These are phyloP conservation scores for Starmerella bombicola DNA, from an alignment of 805 yeast species.

Conservation along the genomic window DNA sequence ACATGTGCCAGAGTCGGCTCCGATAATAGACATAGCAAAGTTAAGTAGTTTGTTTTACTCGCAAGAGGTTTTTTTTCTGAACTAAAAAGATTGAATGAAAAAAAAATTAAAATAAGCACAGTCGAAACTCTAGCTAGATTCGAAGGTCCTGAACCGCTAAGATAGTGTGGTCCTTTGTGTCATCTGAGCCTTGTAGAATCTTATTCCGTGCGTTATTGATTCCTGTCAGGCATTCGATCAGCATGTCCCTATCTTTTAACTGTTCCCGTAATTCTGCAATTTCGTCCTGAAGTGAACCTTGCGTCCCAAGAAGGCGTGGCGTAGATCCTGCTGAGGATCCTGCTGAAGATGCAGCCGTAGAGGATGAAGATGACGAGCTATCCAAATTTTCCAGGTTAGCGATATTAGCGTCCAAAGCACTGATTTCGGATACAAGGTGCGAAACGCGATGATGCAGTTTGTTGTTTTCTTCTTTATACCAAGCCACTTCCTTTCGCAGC, in stretches of 20 bases:
- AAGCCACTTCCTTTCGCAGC: constrained; percentile 1
- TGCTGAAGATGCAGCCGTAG: neutral
- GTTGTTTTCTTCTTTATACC: constrained; percentile 13
- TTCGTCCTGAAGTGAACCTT: constrained; percentile 56
- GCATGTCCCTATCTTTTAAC: constrained; percentile 12
- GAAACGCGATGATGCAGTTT: constrained; percentile 17
- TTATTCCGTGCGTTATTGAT: constrained; percentile 4
- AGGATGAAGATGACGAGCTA: neutral
- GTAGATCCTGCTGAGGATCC: neutral
- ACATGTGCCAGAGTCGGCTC: constrained; percentile 1
- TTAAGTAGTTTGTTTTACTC: constrained; percentile 11
- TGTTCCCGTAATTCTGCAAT: constrained; percentile 47
- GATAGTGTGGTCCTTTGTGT: neutral
- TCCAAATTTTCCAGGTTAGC: constrained; percentile 9
- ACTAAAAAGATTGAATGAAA: neutral
- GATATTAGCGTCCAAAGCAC: constrained; percentile 15
- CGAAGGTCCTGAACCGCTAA: constrained; percentile 12
- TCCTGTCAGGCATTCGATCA: constrained; percentile 8
- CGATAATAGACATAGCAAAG: neutral
- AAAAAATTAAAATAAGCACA: neutral
- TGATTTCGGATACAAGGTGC: constrained; percentile 15
- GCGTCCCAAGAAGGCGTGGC: constrained; percentile 1
- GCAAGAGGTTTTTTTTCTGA: constrained; percentile 2
- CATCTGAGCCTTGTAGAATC: neutral
- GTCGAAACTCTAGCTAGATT: neutral